A percentile compares a stretch with the other conserved stretches of the same genome.
Evolutionary conservation across 1,139 yeast genomes (phyloP).

Genomic region (Debaryomycetaceae sp.): DNA sequence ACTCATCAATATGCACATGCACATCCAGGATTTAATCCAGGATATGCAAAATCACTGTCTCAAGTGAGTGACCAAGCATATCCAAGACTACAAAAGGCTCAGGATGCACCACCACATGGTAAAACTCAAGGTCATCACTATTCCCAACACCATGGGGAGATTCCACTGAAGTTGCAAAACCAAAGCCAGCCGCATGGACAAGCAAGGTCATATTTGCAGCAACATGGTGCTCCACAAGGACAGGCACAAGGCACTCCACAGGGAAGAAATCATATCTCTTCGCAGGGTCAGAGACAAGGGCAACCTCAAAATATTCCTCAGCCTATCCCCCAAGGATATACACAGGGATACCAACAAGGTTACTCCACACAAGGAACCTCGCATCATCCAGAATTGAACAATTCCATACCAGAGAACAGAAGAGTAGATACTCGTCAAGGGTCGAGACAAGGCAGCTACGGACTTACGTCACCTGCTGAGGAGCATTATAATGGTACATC

Average conservation of each 20-base stretch:
- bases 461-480: neutral
- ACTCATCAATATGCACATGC: conserved; percentile 3
- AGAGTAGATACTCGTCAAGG: neutral
- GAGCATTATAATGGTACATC: neutral
- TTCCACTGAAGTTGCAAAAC: conserved; percentile 1
- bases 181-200: neutral
- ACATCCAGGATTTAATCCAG: conserved; percentile 1
- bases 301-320: neutral
- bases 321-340: conserved; percentile 2
- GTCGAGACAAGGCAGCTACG: conserved; percentile 3
- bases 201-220: neutral
- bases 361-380: neutral
- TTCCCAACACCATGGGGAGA: conserved; percentile 2
- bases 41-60: conserved; percentile 5
- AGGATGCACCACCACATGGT: too few species aligned
- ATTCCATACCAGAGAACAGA: conserved; percentile 2
- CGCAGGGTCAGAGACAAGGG: neutral
- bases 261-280: neutral
- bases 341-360: neutral
- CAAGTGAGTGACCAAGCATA: neutral
- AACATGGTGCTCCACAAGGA: neutral
- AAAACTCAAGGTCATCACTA: neutral
- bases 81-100: neutral
- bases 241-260: neutral
- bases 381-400: neutral